A percentile compares a stretch with the other conserved stretches of the same genome.
Conservation (phyloP, 1,139 yeast genomes). For the Yamadazyma conglobata region DNA sequence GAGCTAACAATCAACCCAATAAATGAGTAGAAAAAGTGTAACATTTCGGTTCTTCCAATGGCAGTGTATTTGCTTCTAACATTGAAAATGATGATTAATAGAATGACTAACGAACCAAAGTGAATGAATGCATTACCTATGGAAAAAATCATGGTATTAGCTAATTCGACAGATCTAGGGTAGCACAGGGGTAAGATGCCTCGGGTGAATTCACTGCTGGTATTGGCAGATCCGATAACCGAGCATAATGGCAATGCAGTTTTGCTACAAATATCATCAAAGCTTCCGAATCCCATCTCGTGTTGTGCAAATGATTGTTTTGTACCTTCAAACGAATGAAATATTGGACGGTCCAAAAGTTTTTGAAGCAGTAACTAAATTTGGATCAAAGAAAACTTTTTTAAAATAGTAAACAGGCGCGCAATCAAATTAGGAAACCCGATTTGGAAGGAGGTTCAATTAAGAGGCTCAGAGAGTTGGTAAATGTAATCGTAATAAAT, state of each 20-base stretch:
- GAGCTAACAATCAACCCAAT: constrained; percentile 59
- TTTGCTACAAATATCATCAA: constrained; percentile 60
- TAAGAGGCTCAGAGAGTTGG: too few relatives aligned
- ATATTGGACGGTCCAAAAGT: too few relatives aligned
- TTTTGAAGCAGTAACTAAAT: too few relatives aligned
- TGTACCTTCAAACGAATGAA: too few relatives aligned
- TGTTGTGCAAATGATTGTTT: too few relatives aligned
- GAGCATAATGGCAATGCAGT: constrained; percentile 80
- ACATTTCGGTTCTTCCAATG: constrained; percentile 85
- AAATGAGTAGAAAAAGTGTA: constrained; percentile 63
- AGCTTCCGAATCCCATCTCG: constrained; percentile 71
- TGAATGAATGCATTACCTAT: constrained; percentile 88
- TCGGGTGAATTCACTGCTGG: constrained; percentile 26
- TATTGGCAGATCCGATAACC: constrained; percentile 45
- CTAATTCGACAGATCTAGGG: constrained; percentile 79
- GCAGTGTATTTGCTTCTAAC: constrained; percentile 87
- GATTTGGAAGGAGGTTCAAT: too few relatives aligned
- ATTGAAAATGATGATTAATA: constrained; percentile 72
- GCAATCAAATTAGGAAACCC: too few relatives aligned
- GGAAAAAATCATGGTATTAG: constrained; percentile 88
- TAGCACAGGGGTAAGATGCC: constrained; percentile 80
- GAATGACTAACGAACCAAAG: constrained; percentile 64
- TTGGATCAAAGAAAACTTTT: too few relatives aligned
- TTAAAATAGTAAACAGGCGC: too few relatives aligned
- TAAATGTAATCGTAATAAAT: too few relatives aligned